Evolutionary conservation across 2,329 filamentous ascomycete genomes (phyloP), one percentile per base, ranked within the genome.

Genomic region (Emericellopsis cladophorae): DNA sequence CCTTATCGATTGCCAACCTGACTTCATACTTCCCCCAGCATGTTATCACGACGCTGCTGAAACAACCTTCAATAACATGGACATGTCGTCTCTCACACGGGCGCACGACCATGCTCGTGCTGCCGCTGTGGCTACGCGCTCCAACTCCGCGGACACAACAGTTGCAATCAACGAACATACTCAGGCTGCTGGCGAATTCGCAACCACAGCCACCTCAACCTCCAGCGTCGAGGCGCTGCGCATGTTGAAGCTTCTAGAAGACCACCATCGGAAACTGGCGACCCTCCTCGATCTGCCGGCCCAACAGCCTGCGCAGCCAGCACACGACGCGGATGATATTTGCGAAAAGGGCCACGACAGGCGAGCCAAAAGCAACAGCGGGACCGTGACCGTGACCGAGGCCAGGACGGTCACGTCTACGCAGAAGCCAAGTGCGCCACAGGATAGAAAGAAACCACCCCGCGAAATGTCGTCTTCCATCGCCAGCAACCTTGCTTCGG

Each of bases 71-170:
- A 47, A 44, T 42, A 54, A 14, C 39, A 65, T 65, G 61, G 61
- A 65, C 29, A 52, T 54, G 4, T 60, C 61, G 8, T 58, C 61
- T 29, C 50, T 64, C 39, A 49, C 55, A 31, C 57, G 90, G 77
- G 90, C 89, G 46, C 86, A 95, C 62, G 82, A 90, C 50, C 88
- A 95, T 64, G 89, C 87, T 39, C 79, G 81, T 52, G 89, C 85
- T 53, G 89, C 85, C 53, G 89, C 90, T 35, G 80, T 85, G 21
- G 71, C 80, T 21, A 86, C 89, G 42, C 80, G 72, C 21, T 78
- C 88, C 53, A 7, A 33, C 16, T 40, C 44, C 36, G 70, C 69
- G 42, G 79, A 92, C 56, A 85, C 85, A 42, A 82, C 81, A 7
- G 79, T 85, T 37, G 90, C 90, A 46, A 84, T 88, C 54, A 84